phyloP scores from a whole-genome alignment of 495 filamentous ascomycete genomes.

The Cryomyces antarcticus region DNA sequence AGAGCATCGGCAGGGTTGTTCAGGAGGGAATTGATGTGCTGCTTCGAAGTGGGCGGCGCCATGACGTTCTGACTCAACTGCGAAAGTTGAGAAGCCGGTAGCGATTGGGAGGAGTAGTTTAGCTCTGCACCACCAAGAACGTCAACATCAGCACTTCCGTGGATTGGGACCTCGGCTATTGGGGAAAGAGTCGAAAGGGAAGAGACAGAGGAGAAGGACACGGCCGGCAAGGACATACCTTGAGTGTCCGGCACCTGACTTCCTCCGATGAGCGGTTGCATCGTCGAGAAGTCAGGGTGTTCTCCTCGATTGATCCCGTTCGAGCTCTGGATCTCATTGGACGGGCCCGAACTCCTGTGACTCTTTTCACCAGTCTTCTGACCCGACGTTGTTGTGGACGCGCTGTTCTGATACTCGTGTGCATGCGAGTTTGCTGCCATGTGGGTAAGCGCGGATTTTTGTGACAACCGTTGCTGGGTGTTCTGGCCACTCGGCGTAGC shows the following conservation, averaged over 20 bases:
- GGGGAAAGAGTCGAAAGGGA: too few species aligned
- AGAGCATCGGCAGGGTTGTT: too few species aligned
- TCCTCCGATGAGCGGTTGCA: slow-evolving; percentile 12
- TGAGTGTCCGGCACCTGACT: slow-evolving; percentile 43
- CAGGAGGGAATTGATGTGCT: too few species aligned
- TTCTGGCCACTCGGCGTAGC: slow-evolving; percentile 13
- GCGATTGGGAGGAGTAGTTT: too few species aligned
- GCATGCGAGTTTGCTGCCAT: slow-evolving; percentile 59
- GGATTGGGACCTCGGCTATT: too few species aligned
- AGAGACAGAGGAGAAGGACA: neutral
- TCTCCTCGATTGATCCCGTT: slow-evolving; percentile 25
- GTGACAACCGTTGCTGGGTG: slow-evolving; percentile 33
- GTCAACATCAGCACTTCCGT: too few species aligned
- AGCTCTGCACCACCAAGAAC: too few species aligned
- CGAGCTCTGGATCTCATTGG: slow-evolving; percentile 41
- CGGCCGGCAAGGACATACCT: slow-evolving; percentile 8
- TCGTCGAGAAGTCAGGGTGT: slow-evolving; percentile 17
- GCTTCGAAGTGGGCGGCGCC: too few species aligned
- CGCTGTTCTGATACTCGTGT: slow-evolving; percentile 59
- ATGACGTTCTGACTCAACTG: too few species aligned
- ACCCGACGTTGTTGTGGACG: slow-evolving; percentile 46
- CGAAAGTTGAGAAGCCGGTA: too few species aligned
- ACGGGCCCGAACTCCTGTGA: slow-evolving; percentile 18
- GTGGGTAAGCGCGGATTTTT: slow-evolving; percentile 51
- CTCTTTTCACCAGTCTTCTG: slow-evolving; percentile 35